Evolutionary conservation across 1,139 yeast genomes (phyloP).

Genomic region (Arxiozyma bovina): DNA sequence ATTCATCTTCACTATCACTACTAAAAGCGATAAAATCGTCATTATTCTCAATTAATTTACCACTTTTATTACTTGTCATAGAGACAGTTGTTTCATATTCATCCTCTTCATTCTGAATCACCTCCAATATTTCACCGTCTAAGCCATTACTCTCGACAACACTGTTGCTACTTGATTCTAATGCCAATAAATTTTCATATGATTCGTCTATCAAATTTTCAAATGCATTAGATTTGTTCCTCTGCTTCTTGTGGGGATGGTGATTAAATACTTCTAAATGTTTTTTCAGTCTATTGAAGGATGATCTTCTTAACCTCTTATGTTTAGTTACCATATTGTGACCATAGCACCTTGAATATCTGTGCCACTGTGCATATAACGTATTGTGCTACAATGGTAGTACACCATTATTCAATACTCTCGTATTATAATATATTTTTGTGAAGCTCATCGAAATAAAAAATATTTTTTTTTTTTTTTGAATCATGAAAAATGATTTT

Average conservation of each 20-base stretch:
- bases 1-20: conserved; percentile 23
- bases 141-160: background rate
- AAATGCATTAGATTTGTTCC: conserved; percentile 16
- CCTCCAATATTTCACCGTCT: background rate
- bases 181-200: conserved; percentile 5
- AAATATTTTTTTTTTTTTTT: background rate
- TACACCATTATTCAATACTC: background rate
- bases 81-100: background rate
- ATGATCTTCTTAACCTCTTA: conserved; percentile 25
- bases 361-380: background rate
- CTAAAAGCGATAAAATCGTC: conserved; percentile 35
- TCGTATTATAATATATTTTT: too few species aligned
- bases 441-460: background rate
- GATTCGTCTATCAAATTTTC: conserved; percentile 16
- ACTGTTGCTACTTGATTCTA: background rate
- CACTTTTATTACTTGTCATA: background rate
- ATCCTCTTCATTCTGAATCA: conserved; percentile 3
- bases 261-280: conserved; percentile 25
- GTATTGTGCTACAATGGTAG: background rate
- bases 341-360: background rate
- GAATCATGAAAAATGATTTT: too few species aligned
- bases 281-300: conserved; percentile 24
- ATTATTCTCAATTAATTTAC: conserved; percentile 24
- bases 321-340: background rate
- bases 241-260: background rate